Evolutionary conservation across 139 green algal species (phyloP), one percentile per base, ranked within the genome.

Genomic region (Haematococcus sp.): DNA sequence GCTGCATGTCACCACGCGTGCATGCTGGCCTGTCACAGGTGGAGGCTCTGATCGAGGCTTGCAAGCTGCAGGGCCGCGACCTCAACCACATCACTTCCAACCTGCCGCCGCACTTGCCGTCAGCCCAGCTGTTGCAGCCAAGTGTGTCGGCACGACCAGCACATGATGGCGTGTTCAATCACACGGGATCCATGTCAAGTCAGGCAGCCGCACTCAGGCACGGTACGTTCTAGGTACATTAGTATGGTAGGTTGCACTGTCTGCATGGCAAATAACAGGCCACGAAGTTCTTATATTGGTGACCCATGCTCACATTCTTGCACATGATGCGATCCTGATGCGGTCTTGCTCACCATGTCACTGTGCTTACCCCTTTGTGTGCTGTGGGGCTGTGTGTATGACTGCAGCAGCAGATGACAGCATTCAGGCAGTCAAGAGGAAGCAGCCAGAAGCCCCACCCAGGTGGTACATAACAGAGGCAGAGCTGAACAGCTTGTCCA

Each of bases 401-500:
- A 40, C 33, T 30, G 22, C n/a, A 27, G 30, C 44, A 49, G 28
- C 17, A 55, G 31, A 46, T 15, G 33, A 55, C 30, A 46, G 31
- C 19, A 28, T 0, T 3, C 56, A 79, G 0, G 65, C 35, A 33
- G 65, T 28, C 22, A 55, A n/a, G 25, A 49, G 54, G 68, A 49
- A 58, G 31, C 71, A 43, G 17, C 2, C 22, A 60, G 70, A 75
- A 25, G 52, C 78, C n/a, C 69, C 74, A 0, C 78, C 76, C 0
- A 44, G 78, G 51, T 89, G 89, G 77, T 93, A 92, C 68, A 83
- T 94, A 13, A 84, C 75, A 16, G 32, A 82, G 23, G 58, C 28
- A 5, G 90, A 94, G 79, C 80, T 94, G 33, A 59, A 83, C 9
- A 78, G 63, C 2, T 34, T 86, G 11, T 87, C 86, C 0, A 72